A percentile compares a stretch with the other conserved stretches of the same genome.
Evolutionary conservation across 306 rosid species (phyloP).

Genomic region (Ochetophila trinervis): DNA sequence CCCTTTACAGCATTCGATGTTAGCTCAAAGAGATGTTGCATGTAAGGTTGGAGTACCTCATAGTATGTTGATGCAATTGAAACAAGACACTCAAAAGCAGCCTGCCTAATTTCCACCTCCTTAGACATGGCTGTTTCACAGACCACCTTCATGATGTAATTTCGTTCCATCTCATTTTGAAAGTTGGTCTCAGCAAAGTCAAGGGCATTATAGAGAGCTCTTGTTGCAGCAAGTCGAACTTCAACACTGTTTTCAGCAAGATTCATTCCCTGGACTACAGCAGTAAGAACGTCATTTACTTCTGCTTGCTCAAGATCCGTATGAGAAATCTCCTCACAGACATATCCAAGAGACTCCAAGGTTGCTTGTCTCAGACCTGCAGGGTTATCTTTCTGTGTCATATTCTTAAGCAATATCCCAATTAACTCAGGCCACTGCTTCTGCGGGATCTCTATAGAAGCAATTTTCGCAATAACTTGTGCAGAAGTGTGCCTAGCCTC

Average conservation of each 20-base stretch:
- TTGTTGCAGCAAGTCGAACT: conserved; percentile 39
- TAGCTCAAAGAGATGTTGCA: conserved; percentile 36
- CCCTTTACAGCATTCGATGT: conserved; percentile 37
- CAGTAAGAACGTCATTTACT: conserved; percentile 34
- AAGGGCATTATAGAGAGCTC: conserved; percentile 36
- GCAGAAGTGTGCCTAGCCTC: conserved; percentile 42
- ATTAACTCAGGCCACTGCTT: conserved; percentile 37
- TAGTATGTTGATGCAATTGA: conserved; percentile 39
- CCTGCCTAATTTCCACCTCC: conserved; percentile 35
- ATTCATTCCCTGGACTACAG: conserved; percentile 41
- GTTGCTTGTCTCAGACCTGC: conserved; percentile 35
- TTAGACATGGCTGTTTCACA: conserved; percentile 35
- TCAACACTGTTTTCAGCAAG: conserved; percentile 29
- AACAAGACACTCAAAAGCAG: conserved; percentile 41
- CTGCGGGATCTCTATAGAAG: conserved; percentile 34
- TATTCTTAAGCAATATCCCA: conserved; percentile 28
- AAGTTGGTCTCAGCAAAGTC: conserved; percentile 37
- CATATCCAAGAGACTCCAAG: conserved; percentile 39
- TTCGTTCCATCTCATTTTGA: conserved; percentile 35
- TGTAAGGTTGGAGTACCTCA: conserved; percentile 33
- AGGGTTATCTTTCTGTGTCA: conserved; percentile 33
- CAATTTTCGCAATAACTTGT: conserved; percentile 39
- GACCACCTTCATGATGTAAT: conserved; percentile 34
- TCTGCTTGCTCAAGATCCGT: conserved; percentile 31
- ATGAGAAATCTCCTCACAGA: conserved; percentile 41